A percentile compares a stretch with the other conserved stretches of the same genome.
Evolutionary conservation across 371 early-diverging fungal species (phyloP).

Genomic region (Rhizopus microsporus): DNA sequence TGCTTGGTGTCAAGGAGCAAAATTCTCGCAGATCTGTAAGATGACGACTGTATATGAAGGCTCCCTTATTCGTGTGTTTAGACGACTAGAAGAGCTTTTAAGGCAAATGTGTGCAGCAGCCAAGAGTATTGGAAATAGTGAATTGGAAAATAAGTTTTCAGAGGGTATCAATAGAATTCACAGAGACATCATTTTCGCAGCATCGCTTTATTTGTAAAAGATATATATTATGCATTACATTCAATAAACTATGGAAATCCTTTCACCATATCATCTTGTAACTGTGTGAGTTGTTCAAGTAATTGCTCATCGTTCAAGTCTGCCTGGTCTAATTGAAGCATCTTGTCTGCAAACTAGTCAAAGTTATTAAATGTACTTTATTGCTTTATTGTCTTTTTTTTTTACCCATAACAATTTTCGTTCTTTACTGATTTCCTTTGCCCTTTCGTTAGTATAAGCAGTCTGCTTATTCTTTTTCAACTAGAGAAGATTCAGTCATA

Average conservation of each 20-base stretch:
- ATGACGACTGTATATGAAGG: constrained; percentile 99
- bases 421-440: constrained; percentile 9
- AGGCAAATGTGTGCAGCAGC: constrained; percentile 96
- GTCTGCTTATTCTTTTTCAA: background rate
- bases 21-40: constrained; percentile 95
- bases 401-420: constrained; percentile 34
- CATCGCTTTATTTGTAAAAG: constrained; percentile 89
- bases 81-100: constrained; percentile 96
- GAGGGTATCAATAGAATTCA: constrained; percentile 94
- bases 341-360: constrained; percentile 42
- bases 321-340: constrained; percentile 26
- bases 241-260: constrained; percentile 11
- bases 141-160: constrained; percentile 96
- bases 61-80: constrained; percentile 92
- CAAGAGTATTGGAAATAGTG: constrained; percentile 96
- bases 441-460: background rate
- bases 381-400: constrained; percentile 2
- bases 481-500: background rate
- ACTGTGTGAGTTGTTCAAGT: constrained; percentile 6
- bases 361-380: background rate
- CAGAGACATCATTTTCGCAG: constrained; percentile 99
- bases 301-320: constrained; percentile 14
- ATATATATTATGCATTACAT: background rate
- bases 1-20: constrained; percentile 95
- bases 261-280: constrained; percentile 20